phyloP scores from a whole-genome alignment of 2,329 filamentous ascomycete genomes.

The Lecanosticta acicola region DNA sequence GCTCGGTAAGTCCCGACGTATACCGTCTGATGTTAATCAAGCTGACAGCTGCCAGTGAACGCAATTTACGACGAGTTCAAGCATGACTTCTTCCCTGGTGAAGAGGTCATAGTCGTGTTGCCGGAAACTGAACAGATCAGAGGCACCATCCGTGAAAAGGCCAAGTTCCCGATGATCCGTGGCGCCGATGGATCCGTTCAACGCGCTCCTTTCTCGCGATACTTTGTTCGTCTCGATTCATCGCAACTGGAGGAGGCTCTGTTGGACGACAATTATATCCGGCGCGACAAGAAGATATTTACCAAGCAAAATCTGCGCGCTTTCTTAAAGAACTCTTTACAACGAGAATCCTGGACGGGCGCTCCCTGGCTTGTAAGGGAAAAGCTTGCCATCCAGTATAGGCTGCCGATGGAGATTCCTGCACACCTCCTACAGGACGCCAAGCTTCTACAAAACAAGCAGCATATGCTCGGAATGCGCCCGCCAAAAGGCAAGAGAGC shows the following conservation, averaged over 20 bases:
- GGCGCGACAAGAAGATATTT: conserved; percentile 82
- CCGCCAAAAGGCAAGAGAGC: conserved; percentile 22
- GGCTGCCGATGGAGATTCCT: conserved; percentile 82
- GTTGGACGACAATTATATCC: conserved; percentile 76
- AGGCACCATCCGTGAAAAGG: conserved; percentile 79
- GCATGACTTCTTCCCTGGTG: conserved; percentile 83
- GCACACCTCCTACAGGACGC: conserved; percentile 75
- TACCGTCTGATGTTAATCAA: neutral
- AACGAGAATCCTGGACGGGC: conserved; percentile 86
- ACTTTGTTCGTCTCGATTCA: conserved; percentile 70
- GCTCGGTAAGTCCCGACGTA: conserved; percentile 46
- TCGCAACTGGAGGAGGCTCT: conserved; percentile 62
- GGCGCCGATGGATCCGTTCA: conserved; percentile 63
- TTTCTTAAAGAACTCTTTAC: conserved; percentile 93
- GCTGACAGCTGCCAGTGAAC: conserved; percentile 37
- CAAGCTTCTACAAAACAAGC: conserved; percentile 42
- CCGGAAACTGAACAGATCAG: conserved; percentile 55
- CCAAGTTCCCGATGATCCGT: conserved; percentile 58
- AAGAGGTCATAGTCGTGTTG: conserved; percentile 69
- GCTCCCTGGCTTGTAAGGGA: conserved; percentile 93
- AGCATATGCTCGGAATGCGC: conserved; percentile 16
- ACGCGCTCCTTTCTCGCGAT: conserved; percentile 65
- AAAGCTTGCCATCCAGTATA: conserved; percentile 74
- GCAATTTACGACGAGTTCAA: conserved; percentile 65
- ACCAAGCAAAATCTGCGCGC: conserved; percentile 90